Evolutionary conservation across 164 flowering plant species (phyloP), one percentile per base, ranked within the genome.

Genomic region (Malania oleifera): DNA sequence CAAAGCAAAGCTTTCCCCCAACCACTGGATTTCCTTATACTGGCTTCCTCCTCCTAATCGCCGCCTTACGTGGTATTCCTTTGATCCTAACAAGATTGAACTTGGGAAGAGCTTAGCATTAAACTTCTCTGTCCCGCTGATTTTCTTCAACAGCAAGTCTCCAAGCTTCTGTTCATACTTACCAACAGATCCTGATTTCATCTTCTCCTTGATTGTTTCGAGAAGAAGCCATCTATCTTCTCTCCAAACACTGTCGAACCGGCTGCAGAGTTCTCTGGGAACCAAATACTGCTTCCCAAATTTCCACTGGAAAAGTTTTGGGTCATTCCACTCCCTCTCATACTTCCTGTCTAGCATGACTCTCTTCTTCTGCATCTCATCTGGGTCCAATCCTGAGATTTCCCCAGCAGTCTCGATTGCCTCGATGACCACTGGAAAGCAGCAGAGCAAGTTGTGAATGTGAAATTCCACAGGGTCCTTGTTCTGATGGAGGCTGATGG

Each of bases 221-320:
- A 77, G 54, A 19, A 92, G 77, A 51, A 56, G 54, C 86, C 82
- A 79, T 28, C 80, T 60, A 51, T 87, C 97, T 62, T 87, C 96
- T 31, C 65, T 86, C 82, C 83, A 83, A 28, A 66, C 89, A 0
- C 57, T 61, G 5, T 82, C 83, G 13, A 92, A 31, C 35, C 79
- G 53, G 28, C 19, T 71, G 59, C 80, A 76, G 14, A 86, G 57
- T 8, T 81, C 86, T 17, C 63, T 65, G 44, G 83, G 61, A 25
- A 89, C 77, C 74, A 89, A 63, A 64, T 92, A 87, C 62, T 85
- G 83, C 63, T 83, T 80, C 45, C 96, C 96, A 31, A 77, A 84
- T 60, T 69, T 78, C 78, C 78, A 81, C 34, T 70, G 80, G 54
- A 92, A 92, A 31, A 87, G 78, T 13, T 64, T 79, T 0, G 85